Evolutionary conservation across 208 protist genomes (phyloP).

Genomic region (Trypanosoma lewisi): DNA sequence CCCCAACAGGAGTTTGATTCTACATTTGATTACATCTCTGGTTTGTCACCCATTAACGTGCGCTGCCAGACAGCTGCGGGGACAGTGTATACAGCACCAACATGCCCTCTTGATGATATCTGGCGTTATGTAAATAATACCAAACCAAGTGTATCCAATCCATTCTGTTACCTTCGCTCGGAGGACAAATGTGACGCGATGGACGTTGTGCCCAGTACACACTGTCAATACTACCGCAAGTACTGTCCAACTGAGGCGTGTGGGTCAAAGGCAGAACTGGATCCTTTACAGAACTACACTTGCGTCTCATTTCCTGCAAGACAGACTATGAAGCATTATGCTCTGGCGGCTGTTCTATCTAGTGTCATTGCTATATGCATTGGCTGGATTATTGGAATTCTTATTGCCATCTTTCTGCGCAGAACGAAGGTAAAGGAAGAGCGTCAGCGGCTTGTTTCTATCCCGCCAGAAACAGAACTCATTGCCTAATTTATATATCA

Average conservation of each 20-base stretch:
- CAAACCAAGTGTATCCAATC: conserved; percentile 11
- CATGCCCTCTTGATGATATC: conserved; percentile 21
- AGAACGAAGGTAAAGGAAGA: conserved; percentile 13
- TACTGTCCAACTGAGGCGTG: conserved; percentile 19
- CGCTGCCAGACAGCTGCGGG: conserved; percentile 16
- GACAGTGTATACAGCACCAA: conserved; percentile 8
- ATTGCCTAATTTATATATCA: neutral
- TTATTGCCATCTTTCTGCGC: conserved; percentile 13
- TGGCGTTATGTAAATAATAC: conserved; percentile 24
- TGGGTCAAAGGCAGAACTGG: conserved; percentile 14
- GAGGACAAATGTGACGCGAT: conserved; percentile 16
- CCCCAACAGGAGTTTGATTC: conserved; percentile 22
- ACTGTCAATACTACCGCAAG: conserved; percentile 23
- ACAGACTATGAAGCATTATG: conserved; percentile 7
- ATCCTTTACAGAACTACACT: conserved; percentile 9
- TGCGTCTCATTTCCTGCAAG: conserved; percentile 8
- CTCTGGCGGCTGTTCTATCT: conserved; percentile 12
- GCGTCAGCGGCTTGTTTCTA: conserved; percentile 6
- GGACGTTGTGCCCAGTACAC: conserved; percentile 2
- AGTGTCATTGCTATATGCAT: neutral
- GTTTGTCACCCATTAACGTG: conserved; percentile 8
- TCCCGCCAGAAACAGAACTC: neutral
- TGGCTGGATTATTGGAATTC: conserved; percentile 19
- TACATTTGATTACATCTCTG: conserved; percentile 18
- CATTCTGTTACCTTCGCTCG: conserved; percentile 18